Percentiles rank a stretch among this genome's conserved stretches.
Conservation (phyloP, 805 yeast species). For the Wickerhamiella slavikovae region DNA sequence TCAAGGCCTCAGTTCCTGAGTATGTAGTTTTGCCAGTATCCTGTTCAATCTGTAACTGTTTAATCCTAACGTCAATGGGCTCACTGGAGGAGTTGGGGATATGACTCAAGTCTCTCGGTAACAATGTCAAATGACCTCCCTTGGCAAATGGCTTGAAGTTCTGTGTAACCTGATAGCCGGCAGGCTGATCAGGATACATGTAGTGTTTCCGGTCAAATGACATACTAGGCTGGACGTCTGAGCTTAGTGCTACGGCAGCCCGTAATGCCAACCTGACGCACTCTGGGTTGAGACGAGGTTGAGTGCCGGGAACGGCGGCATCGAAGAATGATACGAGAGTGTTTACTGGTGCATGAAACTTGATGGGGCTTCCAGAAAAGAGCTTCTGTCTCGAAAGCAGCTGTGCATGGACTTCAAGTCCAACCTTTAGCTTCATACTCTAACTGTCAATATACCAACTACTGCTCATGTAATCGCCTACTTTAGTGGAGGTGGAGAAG, state of each 20-base stretch:
- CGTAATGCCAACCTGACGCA: constrained; percentile 50
- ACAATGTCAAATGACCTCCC: constrained; percentile 36
- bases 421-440: constrained; percentile 47
- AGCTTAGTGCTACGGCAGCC: constrained; percentile 50
- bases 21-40: constrained; percentile 76
- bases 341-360: constrained; percentile 36
- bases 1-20: constrained; percentile 22
- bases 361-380: constrained; percentile 32
- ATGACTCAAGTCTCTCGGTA: constrained; percentile 31
- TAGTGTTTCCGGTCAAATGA: constrained; percentile 88
- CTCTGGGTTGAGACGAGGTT: constrained; percentile 60
- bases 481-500: too few species aligned
- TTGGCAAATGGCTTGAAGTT: constrained; percentile 59
- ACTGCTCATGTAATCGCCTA: too few species aligned
- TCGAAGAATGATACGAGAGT: constrained; percentile 58
- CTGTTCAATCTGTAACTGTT: constrained; percentile 81
- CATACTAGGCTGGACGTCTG: constrained; percentile 33
- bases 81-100: constrained; percentile 6
- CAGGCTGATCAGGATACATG: constrained; percentile 89
- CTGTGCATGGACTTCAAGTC: constrained; percentile 88
- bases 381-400: constrained; percentile 52
- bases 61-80: constrained; percentile 34
- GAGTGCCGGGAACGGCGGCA: constrained; percentile 79
- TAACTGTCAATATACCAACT: too few species aligned
- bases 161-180: constrained; percentile 92